phyloP scores from a whole-genome alignment of 441 rosid genomes.

The Croton setiger region DNA sequence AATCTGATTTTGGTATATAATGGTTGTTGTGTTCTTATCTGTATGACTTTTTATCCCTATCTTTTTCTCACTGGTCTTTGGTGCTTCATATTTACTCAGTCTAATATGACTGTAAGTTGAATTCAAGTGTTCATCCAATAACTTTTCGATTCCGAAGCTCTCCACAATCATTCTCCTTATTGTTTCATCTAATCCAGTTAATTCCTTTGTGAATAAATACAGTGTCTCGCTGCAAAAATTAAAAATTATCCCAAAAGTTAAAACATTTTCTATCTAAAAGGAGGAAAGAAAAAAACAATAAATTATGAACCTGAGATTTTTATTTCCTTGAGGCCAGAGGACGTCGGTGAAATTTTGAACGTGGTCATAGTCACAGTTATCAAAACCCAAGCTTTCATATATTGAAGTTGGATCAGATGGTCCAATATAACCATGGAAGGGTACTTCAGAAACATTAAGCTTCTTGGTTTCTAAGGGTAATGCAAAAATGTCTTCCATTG shows the following conservation, averaged over 20 bases:
- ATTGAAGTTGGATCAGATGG: slow-evolving; percentile 5
- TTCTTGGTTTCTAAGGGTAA: slow-evolving; percentile 49
- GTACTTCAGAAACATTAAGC: slow-evolving; percentile 40
- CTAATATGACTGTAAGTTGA: slow-evolving; percentile 25
- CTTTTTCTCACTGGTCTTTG: slow-evolving; percentile 24
- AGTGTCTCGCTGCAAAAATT: slow-evolving; percentile 23
- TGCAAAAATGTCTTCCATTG: slow-evolving; percentile 45
- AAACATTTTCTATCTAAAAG: not conserved
- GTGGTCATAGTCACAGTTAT: slow-evolving; percentile 14
- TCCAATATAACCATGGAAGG: slow-evolving; percentile 51
- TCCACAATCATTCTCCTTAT: slow-evolving; percentile 33
- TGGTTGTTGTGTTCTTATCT: slow-evolving; percentile 31
- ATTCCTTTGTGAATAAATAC: slow-evolving; percentile 15
- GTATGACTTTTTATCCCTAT: slow-evolving; percentile 25
- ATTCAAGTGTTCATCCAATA: slow-evolving; percentile 27
- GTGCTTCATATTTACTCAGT: slow-evolving; percentile 27
- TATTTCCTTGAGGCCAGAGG: slow-evolving; percentile 37
- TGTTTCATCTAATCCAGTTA: slow-evolving; percentile 22
- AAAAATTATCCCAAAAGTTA: no score
- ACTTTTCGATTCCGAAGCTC: slow-evolving; percentile 30
- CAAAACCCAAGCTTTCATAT: slow-evolving; percentile 30
- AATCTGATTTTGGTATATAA: slow-evolving; percentile 32
- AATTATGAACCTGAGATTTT: slow-evolving; percentile 22
- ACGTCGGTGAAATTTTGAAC: slow-evolving; percentile 26
- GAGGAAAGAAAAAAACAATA: not conserved